Evolutionary conservation across 768 basidiomycete genomes (phyloP).

Genomic region (Leccinum imitatum): DNA sequence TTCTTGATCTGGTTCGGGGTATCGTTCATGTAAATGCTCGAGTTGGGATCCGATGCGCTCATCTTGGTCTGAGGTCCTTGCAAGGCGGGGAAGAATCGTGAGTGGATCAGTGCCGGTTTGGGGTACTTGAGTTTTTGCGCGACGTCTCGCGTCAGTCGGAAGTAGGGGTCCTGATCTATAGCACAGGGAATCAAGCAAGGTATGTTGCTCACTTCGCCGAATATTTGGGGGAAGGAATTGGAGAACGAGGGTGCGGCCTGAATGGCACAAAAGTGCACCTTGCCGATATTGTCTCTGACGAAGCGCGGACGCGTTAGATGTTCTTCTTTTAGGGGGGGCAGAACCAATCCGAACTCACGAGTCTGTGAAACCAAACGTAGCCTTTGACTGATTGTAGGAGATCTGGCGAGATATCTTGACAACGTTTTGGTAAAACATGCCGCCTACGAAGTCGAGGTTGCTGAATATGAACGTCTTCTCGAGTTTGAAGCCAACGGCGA

Average conservation of each 20-base stretch:
- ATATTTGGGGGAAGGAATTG: conserved; percentile 98
- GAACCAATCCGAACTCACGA: conserved; percentile 58
- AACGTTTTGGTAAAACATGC: conserved; percentile 91
- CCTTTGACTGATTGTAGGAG: conserved; percentile 90
- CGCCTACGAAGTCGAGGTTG: conserved; percentile 86
- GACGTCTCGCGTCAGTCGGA: conserved; percentile 95
- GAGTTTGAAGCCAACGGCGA: conserved; percentile 90
- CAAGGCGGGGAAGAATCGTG: conserved; percentile 97
- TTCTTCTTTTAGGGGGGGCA: background rate
- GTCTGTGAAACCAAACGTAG: conserved; percentile 95
- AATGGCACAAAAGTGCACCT: conserved; percentile 93
- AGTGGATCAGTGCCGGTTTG: conserved; percentile 89
- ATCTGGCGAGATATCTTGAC: conserved; percentile 91
- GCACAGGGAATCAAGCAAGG: conserved; percentile 97
- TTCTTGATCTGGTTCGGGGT: conserved; percentile 92
- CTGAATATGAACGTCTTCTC: conserved; percentile 98
- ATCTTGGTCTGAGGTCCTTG: conserved; percentile 99
- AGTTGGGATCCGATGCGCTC: conserved; percentile 94
- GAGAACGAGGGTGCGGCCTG: conserved; percentile 97
- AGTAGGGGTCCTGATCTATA: conserved; percentile 97
- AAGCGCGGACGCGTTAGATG: background rate
- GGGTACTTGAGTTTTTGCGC: conserved; percentile 93
- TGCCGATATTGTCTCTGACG: conserved; percentile 93
- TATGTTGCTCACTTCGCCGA: conserved; percentile 75
- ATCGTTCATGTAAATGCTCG: conserved; percentile 96